Evolutionary conservation across 2,329 filamentous ascomycete species (phyloP), one percentile per base, ranked within the genome.

Genomic region (Arthrinium puccinioides): DNA sequence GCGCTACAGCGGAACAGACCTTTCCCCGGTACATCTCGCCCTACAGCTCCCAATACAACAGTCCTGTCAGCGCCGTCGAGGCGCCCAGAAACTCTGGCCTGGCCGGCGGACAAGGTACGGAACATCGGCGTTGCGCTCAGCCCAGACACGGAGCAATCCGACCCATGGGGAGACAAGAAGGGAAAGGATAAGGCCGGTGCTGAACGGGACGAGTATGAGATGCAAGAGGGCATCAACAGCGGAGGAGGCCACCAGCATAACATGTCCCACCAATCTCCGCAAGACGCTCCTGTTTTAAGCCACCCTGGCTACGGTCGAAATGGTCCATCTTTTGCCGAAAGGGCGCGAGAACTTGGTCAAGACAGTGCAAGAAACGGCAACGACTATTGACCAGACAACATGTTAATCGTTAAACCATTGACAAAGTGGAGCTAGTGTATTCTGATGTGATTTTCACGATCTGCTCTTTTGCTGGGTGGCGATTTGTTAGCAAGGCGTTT

Each of bases 11-110:
- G 2, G 63, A 68, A 31, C 57, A 57, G 41, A 42, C 48, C 0
- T 65, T 62, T 44, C 57, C 62, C 1, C 66, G 62, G 6, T 76
- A 79, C 55, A 69, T 77, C 44, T 78, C 74, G 4, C 76, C 77
- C 0, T 81, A 80, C 50, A 66, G 63, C 15, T 77, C 74, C 27
- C 72, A 76, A 41, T 79, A 69, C 56, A 75, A 63, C 53, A 79
- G 74, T 48, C 76, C 76, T 1, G 63, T 75, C 41, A 72, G 63
- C 37, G 67, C 59, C 0, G 57, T 55, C 1, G 67, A 69, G 14
- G 24, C 51, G 14, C 39, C 47, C 2, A 48, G 13, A 10, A 8
- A 1, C 11, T 9, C 30, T 20, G 52, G 0, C 55, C 13, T 69
- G 66, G 67, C 67, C 63, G 9, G 30, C 32, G 2, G 45, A 54